Evolutionary conservation across 768 basidiomycete genomes (phyloP), one percentile per base, ranked within the genome.

Genomic region (Leccinum broughii): DNA sequence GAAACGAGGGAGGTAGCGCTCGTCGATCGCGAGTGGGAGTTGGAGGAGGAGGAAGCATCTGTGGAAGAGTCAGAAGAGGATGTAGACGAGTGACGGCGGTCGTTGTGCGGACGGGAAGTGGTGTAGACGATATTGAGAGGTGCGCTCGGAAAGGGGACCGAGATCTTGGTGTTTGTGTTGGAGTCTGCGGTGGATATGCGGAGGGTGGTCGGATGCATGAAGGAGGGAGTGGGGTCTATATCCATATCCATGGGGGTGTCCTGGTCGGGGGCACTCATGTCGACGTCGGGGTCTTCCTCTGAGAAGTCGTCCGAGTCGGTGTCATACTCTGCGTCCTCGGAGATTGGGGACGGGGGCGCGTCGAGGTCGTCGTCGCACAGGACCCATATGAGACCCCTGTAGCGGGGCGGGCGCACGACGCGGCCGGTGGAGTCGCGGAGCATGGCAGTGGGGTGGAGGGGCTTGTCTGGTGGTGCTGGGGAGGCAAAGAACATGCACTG

Each of bases 321-420:
- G 55, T 73, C 75, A 44, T 72, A 74, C 39, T 72, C 72, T 3
- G 67, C 65, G 35, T 72, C 72, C 20, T 72, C 71, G 11, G 55
- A 55, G 20, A 66, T 34, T 35, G 64, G 64, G 13, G 66, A 44
- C 17, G 61, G 1, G 54, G 64, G 66, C 0, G 44, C 32, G 39
- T 76, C 71, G 57, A 83, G 65, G 70, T 91, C 89, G 52, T 90
- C 91, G 66, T 90, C 89, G 63, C 84, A 85, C 48, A 90, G 81
- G 66, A 92, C 92, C 86, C 90, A 92, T n/a, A 90, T 77, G 58
- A 93, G 83, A 0, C 92, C 92, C n/a, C 92, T 73, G 71, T 86
- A 87, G 28, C 70, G 62, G 5, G 84, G 83, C 4, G 78, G 70
- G 24, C 72, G 63, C 10, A 72, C 44, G 58, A 70, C 67, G 34